Percentiles rank a stretch among this genome's conserved stretches.
Evolutionary conservation across 768 basidiomycete species (phyloP).

Genomic region (Scleroderma citrinum): DNA sequence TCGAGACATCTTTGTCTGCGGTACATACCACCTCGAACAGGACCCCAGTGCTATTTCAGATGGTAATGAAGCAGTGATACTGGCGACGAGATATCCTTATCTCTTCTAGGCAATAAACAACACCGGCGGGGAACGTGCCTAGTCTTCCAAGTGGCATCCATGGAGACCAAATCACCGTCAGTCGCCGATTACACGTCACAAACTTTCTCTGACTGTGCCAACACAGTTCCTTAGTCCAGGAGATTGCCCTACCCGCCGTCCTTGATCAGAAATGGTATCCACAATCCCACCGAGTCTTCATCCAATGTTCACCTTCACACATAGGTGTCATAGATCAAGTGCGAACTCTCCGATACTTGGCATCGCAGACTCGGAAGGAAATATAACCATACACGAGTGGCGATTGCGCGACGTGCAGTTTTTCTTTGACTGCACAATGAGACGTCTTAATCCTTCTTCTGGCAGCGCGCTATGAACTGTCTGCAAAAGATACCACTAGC

Average conservation of each 20-base stretch:
- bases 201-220: not conserved
- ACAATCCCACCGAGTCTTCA: not conserved
- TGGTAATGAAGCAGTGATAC: too few species aligned
- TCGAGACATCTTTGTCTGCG: slow-evolving; percentile 71
- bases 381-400: slow-evolving; percentile 60
- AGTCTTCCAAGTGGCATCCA: slow-evolving; percentile 45
- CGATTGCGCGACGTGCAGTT: slow-evolving; percentile 27
- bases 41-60: slow-evolving; percentile 7
- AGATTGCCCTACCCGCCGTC: slow-evolving; percentile 72
- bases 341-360: slow-evolving; percentile 48
- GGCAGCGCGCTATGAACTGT: slow-evolving; percentile 35
- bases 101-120: slow-evolving; percentile 23
- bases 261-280: slow-evolving; percentile 91
- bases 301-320: slow-evolving; percentile 4
- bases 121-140: slow-evolving; percentile 67
- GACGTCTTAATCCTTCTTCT: not conserved
- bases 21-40: slow-evolving; percentile 81
- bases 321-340: slow-evolving; percentile 54
- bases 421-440: not conserved
- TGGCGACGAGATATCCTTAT: not conserved
- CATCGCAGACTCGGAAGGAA: slow-evolving; percentile 83
- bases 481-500: slow-evolving; percentile 44
- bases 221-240: slow-evolving; percentile 54
- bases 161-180: slow-evolving; percentile 32
- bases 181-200: slow-evolving; percentile 7